Percentiles rank a stretch among this genome's conserved stretches.
These are phyloP conservation scores for Verticillium nubilum DNA, from an alignment of 2,329 filamentous ascomycete species.

Conservation along the genomic window DNA sequence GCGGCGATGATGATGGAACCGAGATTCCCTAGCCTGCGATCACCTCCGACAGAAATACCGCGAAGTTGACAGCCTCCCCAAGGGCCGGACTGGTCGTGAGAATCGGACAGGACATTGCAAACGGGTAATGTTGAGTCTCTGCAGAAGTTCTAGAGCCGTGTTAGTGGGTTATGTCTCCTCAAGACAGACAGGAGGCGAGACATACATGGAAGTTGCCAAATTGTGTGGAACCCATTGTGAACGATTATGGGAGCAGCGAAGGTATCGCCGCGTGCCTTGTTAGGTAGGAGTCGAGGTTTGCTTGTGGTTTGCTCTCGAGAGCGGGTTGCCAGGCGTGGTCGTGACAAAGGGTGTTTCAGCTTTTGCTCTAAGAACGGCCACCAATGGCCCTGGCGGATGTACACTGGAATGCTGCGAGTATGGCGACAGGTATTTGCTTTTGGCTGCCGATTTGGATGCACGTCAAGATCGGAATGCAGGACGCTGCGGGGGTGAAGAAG, in stretches of 20 bases:
- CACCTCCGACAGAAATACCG: slow-evolving; percentile 67
- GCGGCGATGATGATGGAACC: slow-evolving; percentile 85
- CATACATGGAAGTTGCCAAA: slow-evolving; percentile 57
- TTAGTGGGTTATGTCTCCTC: slow-evolving; percentile 17
- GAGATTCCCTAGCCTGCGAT: slow-evolving; percentile 70
- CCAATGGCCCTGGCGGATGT: neutral
- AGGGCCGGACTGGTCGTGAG: slow-evolving; percentile 52
- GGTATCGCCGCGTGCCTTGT: neutral
- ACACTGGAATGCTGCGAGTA: neutral
- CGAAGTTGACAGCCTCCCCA: slow-evolving; percentile 68
- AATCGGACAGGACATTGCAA: slow-evolving; percentile 70
- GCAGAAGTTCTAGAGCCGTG: slow-evolving; percentile 63
- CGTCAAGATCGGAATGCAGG: neutral
- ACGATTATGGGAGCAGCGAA: neutral
- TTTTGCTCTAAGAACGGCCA: neutral
- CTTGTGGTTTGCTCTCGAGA: neutral
- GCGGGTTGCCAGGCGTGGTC: neutral
- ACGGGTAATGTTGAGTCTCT: slow-evolving; percentile 76
- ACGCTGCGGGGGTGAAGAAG: neutral
- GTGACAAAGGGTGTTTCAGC: neutral
- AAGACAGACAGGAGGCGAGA: too few species aligned
- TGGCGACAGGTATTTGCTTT: neutral
- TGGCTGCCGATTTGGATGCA: neutral
- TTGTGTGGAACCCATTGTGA: slow-evolving; percentile 53
- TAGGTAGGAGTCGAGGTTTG: neutral